Base-by-base conservation (phyloP, 225 moss, liverwort and hornwort genomes). In the Antitrichia curtipendula region DNA sequence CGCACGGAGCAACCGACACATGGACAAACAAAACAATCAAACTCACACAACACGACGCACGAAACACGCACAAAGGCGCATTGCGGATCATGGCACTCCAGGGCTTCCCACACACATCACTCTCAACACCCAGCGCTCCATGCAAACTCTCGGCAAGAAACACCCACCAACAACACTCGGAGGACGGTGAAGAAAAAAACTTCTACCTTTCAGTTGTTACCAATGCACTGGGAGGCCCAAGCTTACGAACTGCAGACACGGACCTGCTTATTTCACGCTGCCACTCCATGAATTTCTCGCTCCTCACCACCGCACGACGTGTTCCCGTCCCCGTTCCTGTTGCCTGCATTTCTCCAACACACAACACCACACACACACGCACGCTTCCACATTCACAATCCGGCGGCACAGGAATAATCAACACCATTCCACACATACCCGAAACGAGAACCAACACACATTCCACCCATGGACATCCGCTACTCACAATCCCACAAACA, bases 201-300 rank as follows among this genome's bases (percentile, higher is more conserved):
- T 82, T 91, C 92, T 91, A 94, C 92, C 93, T 92, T 94, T 87
- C 93, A 41, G 90, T 82, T 66, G 91, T 64, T 83, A 91, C 61
- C 92, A 94, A 93, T 93, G 92, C 88, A 94, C 90, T 88, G 52
- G 94, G 78, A 82, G 87, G 91, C 50, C 91, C 91, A 91, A 88
- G 89, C 94, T 90, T 89, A 92, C 92, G 89, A 92, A 94, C 92
- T 86, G 91, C 86, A 47, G 89, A 89, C 89, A 91, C 91, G 86
- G 95, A 96, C 96, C 98, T 94, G 96, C 95, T 96, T 82, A 96
- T 89, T 95, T 96, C 96, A 85, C 96, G 95, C 85, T 98, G 96
- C 96, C 96, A 98, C 93, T 98, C 98, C 96, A 96, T 95, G 81
- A 94, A 98, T 85, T 92, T 94, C 90, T 95, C 96, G 95, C 97